phyloP scores from a whole-genome alignment of 148 eudicot species.

The Beta vulgaris region DNA sequence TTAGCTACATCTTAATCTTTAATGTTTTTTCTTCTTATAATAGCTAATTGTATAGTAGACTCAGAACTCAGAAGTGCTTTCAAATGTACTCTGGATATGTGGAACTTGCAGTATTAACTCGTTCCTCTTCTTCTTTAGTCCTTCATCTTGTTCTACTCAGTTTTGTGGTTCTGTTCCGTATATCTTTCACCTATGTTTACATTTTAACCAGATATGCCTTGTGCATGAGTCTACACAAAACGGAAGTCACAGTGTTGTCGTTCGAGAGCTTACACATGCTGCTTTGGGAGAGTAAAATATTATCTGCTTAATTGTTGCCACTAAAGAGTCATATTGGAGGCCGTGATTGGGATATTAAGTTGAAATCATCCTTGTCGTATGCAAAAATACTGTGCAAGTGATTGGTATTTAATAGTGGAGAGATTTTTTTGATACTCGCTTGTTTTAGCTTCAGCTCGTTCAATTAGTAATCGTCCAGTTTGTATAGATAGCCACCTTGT shows the following conservation, averaged over 20 bases:
- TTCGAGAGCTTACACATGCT: background rate
- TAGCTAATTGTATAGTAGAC: background rate
- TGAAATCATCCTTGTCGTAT: background rate
- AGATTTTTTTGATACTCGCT: background rate
- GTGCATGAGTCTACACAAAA: background rate
- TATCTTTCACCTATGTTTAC: background rate
- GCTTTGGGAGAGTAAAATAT: background rate
- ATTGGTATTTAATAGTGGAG: background rate
- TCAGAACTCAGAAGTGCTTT: background rate
- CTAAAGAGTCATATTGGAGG: background rate
- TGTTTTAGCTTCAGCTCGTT: background rate
- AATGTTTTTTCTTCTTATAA: no score
- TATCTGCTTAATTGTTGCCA: background rate
- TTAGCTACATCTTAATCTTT: no score
- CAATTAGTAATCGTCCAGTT: background rate
- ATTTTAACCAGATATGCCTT: background rate
- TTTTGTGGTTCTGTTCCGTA: background rate
- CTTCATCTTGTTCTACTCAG: background rate
- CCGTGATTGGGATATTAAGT: background rate
- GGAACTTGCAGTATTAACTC: background rate
- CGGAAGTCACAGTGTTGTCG: background rate
- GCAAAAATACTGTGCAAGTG: background rate
- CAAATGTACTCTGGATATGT: background rate
- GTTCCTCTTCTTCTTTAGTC: background rate
- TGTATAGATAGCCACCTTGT: background rate